These are phyloP conservation scores for Phytophthora macrochlamydospora DNA, from an alignment of 352 stramenopile species.

Conservation along the genomic window DNA sequence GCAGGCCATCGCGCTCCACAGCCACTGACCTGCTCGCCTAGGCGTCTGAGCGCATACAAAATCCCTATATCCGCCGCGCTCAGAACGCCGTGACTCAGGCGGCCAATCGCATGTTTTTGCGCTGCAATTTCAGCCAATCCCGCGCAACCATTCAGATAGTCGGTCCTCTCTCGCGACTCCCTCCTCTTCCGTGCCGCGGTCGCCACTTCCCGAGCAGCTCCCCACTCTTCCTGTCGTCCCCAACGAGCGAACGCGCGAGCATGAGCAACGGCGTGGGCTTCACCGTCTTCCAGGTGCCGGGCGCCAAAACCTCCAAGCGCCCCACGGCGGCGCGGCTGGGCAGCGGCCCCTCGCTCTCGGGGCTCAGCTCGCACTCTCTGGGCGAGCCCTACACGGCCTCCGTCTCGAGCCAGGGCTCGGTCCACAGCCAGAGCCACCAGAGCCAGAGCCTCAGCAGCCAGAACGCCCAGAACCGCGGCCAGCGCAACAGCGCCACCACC, in stretches of 20 bases:
- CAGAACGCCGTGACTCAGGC: too few relatives aligned
- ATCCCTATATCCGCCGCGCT: too few relatives aligned
- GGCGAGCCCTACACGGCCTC: constrained; percentile 25
- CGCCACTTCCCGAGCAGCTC: neutral
- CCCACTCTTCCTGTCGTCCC: neutral
- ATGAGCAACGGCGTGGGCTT: constrained; percentile 61
- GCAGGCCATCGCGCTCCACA: too few relatives aligned
- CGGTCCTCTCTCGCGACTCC: too few relatives aligned
- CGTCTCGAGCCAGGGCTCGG: constrained; percentile 17
- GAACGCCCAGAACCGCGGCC: constrained; percentile 17
- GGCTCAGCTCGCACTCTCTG: constrained; percentile 18
- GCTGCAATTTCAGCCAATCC: too few relatives aligned
- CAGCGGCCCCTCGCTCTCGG: constrained; percentile 23
- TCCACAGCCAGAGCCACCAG: neutral
- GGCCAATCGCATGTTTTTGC: too few relatives aligned
- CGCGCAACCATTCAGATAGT: too few relatives aligned
- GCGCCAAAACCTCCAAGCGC: constrained; percentile 38
- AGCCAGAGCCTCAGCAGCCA: neutral
- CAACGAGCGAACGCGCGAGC: constrained; percentile 1
- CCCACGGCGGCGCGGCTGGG: constrained; percentile 24
- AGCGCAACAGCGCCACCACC: constrained; percentile 41
- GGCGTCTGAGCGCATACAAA: too few relatives aligned
- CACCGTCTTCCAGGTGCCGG: constrained; percentile 72
- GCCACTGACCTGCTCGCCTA: too few relatives aligned
- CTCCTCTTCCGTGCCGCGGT: neutral